Evolutionary conservation across 2,329 filamentous ascomycete genomes (phyloP), one percentile per base, ranked within the genome.

Genomic region (Pleoardoris graminearum): DNA sequence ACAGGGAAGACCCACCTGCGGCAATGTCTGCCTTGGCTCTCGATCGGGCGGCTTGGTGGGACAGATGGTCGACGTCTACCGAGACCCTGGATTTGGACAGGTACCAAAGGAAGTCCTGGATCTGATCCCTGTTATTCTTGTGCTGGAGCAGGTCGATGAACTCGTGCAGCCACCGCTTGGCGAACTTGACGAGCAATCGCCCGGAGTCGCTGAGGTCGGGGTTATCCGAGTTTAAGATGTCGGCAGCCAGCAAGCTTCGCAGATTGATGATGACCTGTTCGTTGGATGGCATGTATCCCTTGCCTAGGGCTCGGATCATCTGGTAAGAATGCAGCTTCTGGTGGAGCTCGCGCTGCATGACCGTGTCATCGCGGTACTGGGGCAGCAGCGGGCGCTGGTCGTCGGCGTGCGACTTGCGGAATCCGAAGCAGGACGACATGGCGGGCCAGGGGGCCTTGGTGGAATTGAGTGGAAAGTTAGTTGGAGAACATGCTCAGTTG

Each of bases 301-400:
- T 84, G 1, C 84, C 83, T 8, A 97, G 72, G 49, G 93, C 93
- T 48, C 89, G 84, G 23, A 91, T 71, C 88, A 96, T 96, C 79
- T 96, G 91, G 70, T 96, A 97, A 22, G 87, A 87, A 75, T 96
- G 93, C 55, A 97, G 82, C 79, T 96, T 97, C 73, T 93, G 86
- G 67, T 93, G 90, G 53, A 96, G 81, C 64, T 85, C 80, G 42
- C 85, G 81, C 80, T 96, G 90, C 48, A 92, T 77, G 27, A 80
- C 76, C 1, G 92, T 96, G 65, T 94, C 90, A 72, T 95, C 88
- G 65, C 85, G 80, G 79, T 94, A 94, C 65, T 86, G 87, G 52
- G 91, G 89, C 43, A 96, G 85, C 51, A 96, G 81, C 57, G 91
- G 91, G 66, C 61, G 68, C 47, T 85, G 87, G 68, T 93, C 89